Evolutionary conservation across 2,329 filamentous ascomycete species (phyloP).

Genomic region (Fonsecaea pugnacius): DNA sequence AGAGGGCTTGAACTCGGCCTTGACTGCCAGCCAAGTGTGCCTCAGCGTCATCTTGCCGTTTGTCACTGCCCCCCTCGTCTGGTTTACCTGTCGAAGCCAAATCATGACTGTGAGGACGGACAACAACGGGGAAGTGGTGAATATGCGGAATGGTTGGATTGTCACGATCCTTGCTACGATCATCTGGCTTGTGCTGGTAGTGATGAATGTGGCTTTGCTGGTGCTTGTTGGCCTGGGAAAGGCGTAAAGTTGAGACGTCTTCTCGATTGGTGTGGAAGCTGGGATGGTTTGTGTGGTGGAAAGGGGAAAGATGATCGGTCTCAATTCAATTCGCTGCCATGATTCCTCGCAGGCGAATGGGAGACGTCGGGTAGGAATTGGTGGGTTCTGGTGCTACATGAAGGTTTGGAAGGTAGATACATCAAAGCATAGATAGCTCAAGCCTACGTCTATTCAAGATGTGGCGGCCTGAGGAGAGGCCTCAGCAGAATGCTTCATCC

Average conservation of each 20-base stretch:
- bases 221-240: conserved; percentile 66
- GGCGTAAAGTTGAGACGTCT: conserved; percentile 35
- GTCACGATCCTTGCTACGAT: conserved; percentile 61
- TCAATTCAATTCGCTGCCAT: no score
- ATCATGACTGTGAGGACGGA: conserved; percentile 71
- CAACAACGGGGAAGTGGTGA: conserved; percentile 43
- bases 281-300: not conserved
- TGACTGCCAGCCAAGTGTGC: conserved; percentile 78
- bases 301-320: not conserved
- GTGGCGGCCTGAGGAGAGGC: conserved; percentile 21
- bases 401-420: not conserved
- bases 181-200: conserved; percentile 74
- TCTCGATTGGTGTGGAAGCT: not conserved
- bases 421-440: conserved; percentile 4
- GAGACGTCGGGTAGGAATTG: not conserved
- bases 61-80: conserved; percentile 79
- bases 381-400: not conserved
- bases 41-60: conserved; percentile 80
- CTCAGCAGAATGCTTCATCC: conserved; percentile 17
- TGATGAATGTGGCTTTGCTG: conserved; percentile 79
- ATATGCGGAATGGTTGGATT: conserved; percentile 76
- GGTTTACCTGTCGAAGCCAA: conserved; percentile 77
- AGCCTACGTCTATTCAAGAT: not conserved
- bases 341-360: not conserved
- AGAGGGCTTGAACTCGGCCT: conserved; percentile 69